Evolutionary conservation across 129 eudicot species (phyloP).

Genomic region (Ambrosia artemisiifolia): DNA sequence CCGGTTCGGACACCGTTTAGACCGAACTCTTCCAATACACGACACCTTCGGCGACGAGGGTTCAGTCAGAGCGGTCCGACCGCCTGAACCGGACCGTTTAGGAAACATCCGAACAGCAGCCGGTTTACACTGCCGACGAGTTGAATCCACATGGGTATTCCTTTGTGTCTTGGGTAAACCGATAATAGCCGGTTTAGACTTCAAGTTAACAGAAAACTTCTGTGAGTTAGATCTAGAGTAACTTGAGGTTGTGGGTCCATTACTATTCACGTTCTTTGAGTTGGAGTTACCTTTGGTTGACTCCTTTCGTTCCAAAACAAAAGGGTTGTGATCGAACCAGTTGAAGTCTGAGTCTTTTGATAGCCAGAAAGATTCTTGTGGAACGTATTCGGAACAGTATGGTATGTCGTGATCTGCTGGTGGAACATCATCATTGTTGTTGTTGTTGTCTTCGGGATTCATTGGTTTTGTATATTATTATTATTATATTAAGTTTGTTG

Average conservation of each 20-base stretch:
- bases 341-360: slow-evolving; percentile 85
- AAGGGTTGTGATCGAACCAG: slow-evolving; percentile 79
- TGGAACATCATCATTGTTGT: background rate
- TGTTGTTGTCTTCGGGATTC: background rate
- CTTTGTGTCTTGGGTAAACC: slow-evolving; percentile 78
- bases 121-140: slow-evolving; percentile 48
- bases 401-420: slow-evolving; percentile 26
- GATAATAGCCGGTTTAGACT: slow-evolving; percentile 57
- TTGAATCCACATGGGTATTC: slow-evolving; percentile 38
- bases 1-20: slow-evolving; percentile 53
- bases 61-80: slow-evolving; percentile 41
- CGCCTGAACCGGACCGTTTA: slow-evolving; percentile 45
- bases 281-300: slow-evolving; percentile 50
- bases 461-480: background rate
- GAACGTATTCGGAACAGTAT: slow-evolving; percentile 33
- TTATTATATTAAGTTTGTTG: too few species aligned
- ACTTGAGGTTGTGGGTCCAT: slow-evolving; percentile 5
- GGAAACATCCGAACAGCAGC: slow-evolving; percentile 59
- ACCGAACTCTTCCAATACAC: slow-evolving; percentile 86
- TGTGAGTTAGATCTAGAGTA: slow-evolving; percentile 45
- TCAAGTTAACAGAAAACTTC: slow-evolving; percentile 44
- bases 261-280: slow-evolving; percentile 23
- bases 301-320: slow-evolving; percentile 61
- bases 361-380: slow-evolving; percentile 88
- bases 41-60: slow-evolving; percentile 96